Conservation (phyloP, 2,329 filamentous ascomycete genomes). For the Lasiodiplodia hormozganensis region DNA sequence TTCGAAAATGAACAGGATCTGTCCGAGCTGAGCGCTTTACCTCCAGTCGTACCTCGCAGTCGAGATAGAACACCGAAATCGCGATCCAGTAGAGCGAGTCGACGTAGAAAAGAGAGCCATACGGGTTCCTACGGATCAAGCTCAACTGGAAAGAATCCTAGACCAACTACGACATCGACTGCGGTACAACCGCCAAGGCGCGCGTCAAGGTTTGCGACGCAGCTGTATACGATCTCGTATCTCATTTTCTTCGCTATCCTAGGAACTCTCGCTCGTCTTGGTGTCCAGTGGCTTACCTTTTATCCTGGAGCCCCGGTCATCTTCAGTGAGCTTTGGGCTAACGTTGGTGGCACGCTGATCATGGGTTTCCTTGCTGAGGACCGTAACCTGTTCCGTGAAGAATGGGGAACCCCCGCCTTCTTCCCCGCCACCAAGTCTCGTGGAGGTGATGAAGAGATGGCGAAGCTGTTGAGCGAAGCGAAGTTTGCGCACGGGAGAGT, state of each 20-base stretch:
- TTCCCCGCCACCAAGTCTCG: constrained; percentile 45
- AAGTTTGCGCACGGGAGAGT: constrained; percentile 49
- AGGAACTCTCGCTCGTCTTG: constrained; percentile 83
- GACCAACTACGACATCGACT: not conserved
- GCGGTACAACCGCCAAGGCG: not conserved
- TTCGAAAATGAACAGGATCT: constrained; percentile 10
- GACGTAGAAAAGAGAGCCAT: constrained; percentile 1
- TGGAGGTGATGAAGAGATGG: constrained; percentile 47
- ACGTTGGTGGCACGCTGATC: constrained; percentile 79
- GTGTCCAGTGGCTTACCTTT: constrained; percentile 77
- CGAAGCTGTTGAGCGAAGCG: constrained; percentile 41
- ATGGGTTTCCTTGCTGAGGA: constrained; percentile 90
- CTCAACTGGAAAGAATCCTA: not conserved
- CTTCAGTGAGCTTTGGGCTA: constrained; percentile 84
- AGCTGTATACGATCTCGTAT: constrained; percentile 74
- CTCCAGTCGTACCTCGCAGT: constrained; percentile 22
- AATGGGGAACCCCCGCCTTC: constrained; percentile 61
- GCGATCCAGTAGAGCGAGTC: not conserved
- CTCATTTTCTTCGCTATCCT: constrained; percentile 84
- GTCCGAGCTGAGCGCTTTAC: constrained; percentile 24
- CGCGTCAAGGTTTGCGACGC: constrained; percentile 43
- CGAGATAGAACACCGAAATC: constrained; percentile 15
- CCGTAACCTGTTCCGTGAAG: constrained; percentile 72
- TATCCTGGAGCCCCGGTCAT: constrained; percentile 79
- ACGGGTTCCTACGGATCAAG: constrained; percentile 2